Conservation (phyloP, 2,329 filamentous ascomycete species). For the Colletotrichum costaricense region DNA sequence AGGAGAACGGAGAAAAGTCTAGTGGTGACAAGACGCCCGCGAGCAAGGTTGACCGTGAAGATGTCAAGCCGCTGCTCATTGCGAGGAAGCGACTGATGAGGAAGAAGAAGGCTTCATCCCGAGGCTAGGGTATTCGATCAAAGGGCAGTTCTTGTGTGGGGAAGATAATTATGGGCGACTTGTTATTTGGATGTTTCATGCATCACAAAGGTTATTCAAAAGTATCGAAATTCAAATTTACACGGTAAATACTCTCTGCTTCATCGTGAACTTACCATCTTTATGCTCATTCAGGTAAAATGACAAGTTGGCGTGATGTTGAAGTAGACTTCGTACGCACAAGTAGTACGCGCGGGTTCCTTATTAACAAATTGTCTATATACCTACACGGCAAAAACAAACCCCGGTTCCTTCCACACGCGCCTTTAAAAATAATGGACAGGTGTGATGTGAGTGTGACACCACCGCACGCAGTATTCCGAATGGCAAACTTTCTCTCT, state of each 20-base stretch:
- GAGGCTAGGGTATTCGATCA: constrained; percentile 41
- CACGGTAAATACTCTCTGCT: neutral
- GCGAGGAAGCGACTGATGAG: constrained; percentile 85
- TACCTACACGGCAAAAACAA: neutral
- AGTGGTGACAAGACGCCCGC: constrained; percentile 17
- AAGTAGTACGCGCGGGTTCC: neutral
- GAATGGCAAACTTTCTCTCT: constrained; percentile 9
- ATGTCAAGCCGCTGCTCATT: constrained; percentile 79
- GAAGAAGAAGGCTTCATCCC: constrained; percentile 68
- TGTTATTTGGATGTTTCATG: neutral
- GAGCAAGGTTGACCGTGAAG: constrained; percentile 42
- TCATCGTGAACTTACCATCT: neutral
- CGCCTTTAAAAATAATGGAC: constrained; percentile 15
- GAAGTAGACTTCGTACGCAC: constrained; percentile 5
- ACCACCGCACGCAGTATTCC: neutral
- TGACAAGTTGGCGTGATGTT: too few relatives aligned
- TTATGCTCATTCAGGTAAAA: neutral
- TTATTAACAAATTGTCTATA: constrained; percentile 6
- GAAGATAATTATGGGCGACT: neutral
- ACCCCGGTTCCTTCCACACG: constrained; percentile 5
- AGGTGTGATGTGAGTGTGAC: constrained; percentile 2
- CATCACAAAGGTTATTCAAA: constrained; percentile 7
- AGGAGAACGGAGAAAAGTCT: constrained; percentile 34
- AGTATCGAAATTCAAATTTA: constrained; percentile 1
- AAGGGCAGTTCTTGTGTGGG: neutral